Evolutionary conservation across 2,329 filamentous ascomycete species (phyloP).

Genomic region (Penicillium thymicola): DNA sequence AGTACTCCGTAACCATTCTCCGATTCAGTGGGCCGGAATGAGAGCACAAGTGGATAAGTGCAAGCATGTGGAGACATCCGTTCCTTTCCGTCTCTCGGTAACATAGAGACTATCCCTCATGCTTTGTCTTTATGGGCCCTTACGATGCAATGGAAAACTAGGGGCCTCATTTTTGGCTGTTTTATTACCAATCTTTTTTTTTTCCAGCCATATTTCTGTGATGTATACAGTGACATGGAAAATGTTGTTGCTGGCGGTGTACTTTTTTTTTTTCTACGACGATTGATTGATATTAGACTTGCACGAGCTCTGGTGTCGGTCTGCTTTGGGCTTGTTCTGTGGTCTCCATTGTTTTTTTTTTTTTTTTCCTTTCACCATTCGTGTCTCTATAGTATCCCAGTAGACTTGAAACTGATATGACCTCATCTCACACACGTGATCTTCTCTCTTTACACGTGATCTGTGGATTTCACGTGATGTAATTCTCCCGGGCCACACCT

Average conservation of each 20-base stretch:
- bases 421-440: not conserved
- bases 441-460: not conserved
- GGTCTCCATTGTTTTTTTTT: conserved; percentile 2
- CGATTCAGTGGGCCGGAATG: not conserved
- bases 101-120: conserved; percentile 37
- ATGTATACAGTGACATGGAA: conserved; percentile 12
- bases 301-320: conserved; percentile 27
- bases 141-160: conserved; percentile 7
- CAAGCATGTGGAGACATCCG: not conserved
- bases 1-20: not conserved
- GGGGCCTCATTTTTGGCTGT: conserved; percentile 5
- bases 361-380: conserved; percentile 10
- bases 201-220: conserved; percentile 10
- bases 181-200: conserved; percentile 14
- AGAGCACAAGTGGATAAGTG: not conserved
- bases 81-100: conserved; percentile 18
- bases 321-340: conserved; percentile 16
- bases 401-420: conserved; percentile 17
- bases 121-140: conserved; percentile 15
- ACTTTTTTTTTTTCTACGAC: conserved; percentile 15
- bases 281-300: conserved; percentile 25
- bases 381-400: conserved; percentile 22
- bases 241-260: conserved; percentile 15
- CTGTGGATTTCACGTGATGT: conserved; percentile 5
- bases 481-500: not conserved